These are phyloP conservation scores for Dendryphion nanum DNA, from an alignment of 2,329 filamentous ascomycete species.

Conservation along the genomic window DNA sequence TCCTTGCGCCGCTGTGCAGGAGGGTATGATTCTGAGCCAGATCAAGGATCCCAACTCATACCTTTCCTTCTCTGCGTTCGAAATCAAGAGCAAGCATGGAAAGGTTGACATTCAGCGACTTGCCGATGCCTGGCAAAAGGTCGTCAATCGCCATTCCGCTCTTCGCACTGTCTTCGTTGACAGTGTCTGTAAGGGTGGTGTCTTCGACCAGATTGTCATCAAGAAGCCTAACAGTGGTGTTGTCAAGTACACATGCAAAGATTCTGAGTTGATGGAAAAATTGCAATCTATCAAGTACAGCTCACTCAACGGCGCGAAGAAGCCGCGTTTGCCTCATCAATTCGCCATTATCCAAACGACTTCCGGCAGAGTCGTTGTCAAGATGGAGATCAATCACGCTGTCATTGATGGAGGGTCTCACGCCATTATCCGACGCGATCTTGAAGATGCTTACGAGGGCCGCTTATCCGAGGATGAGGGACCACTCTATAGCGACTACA, in stretches of 20 bases:
- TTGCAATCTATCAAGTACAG: conserved; percentile 25
- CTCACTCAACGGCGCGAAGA: conserved; percentile 28
- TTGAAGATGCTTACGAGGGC: conserved; percentile 30
- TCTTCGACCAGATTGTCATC: conserved; percentile 36
- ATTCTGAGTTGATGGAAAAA: conserved; percentile 18
- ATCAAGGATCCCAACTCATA: conserved; percentile 31
- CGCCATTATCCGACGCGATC: conserved; percentile 28
- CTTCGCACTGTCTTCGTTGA: conserved; percentile 34
- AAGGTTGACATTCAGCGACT: conserved; percentile 21
- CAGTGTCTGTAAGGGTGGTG: conserved; percentile 33
- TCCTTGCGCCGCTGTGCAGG: conserved; percentile 31
- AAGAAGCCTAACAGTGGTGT: conserved; percentile 23
- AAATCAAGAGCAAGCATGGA: conserved; percentile 21
- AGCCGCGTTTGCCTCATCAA: conserved; percentile 32
- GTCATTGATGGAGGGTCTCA: conserved; percentile 35
- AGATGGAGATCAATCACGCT: conserved; percentile 36
- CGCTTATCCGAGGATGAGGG: conserved; percentile 21
- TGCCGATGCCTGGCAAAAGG: conserved; percentile 27
- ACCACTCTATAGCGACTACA: conserved; percentile 36
- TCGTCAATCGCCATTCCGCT: conserved; percentile 32
- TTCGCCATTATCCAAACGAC: conserved; percentile 26
- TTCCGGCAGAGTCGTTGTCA: conserved; percentile 28
- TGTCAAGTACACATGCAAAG: conserved; percentile 19
- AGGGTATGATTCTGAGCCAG: conserved; percentile 34
- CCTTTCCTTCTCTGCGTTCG: conserved; percentile 28